Base-by-base conservation (phyloP, 1,284 basidiomycete species). In the Ganoderma sinense region DNA sequence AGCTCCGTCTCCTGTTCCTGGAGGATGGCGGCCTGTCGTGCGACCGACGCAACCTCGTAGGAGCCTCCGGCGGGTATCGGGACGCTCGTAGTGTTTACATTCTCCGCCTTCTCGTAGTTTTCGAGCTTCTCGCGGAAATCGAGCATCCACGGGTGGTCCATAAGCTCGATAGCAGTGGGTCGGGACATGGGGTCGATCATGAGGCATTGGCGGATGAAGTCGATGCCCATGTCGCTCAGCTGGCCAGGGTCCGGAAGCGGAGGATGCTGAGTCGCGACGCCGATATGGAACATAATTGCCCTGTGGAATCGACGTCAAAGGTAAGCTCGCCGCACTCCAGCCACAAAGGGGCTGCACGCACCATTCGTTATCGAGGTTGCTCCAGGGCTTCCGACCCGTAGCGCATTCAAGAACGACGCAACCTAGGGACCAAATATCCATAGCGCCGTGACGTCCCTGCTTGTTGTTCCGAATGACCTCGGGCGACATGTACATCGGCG, bases 401-500 rank as follows among this genome's bases (percentile, higher is more conserved):
- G 95, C 95, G 76, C 96, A 97, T 80, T 99, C 97, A 51, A 99
- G 88, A 2, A 99, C 92, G 29, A 99, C 97, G 79, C 98, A 99
- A 6, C 98, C 98, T 69, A 99, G 82, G 40, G 94, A 94, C 98
- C 98, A 99, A 59, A 99, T 93, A 79, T 99, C 98, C 91, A 98
- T 98, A 2, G 98, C 97, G n/a, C 97, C 97, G 71, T 95, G 91
- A 66, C 93, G 87, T 39, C 96, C 95, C 20, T 92, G 90, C 74
- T 86, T 91, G 75, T 95, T 94, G 76, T 93, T 96, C 82, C 98
- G 97, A 85, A 99, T 99, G 62, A 99, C 93, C 80, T 99, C 98
- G 1, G 98, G 98, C 13, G 96, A 97, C 95, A 99, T 98, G 83
- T 99, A 99, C 97, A 99, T 99, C 0, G 98, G 98, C 23, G 98